Percentiles rank a stretch among this genome's conserved stretches.
Evolutionary conservation across 371 early-diverging fungal genomes (phyloP).

Genomic region (Mucor piriformis): DNA sequence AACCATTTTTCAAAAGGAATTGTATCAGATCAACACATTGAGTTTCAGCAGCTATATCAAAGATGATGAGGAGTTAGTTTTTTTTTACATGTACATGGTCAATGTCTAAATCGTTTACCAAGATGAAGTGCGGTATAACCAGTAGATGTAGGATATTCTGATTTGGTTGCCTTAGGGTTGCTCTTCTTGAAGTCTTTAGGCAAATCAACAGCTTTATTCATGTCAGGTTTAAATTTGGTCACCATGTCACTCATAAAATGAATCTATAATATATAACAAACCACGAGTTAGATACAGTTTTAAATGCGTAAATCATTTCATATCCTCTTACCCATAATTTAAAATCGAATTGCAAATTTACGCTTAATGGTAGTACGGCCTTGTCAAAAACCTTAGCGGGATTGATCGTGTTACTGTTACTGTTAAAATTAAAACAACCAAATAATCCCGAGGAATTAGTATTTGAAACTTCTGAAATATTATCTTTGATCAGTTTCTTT

Average conservation of each 20-base stretch:
- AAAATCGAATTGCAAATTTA: conserved; percentile 14
- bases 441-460: background rate
- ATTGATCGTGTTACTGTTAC: background rate
- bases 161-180: conserved; percentile 31
- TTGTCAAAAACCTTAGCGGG: background rate
- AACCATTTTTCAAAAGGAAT: conserved; percentile 36
- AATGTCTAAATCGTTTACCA: conserved; percentile 32
- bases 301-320: background rate
- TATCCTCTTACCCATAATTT: conserved; percentile 16
- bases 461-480: background rate
- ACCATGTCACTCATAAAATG: background rate
- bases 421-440: background rate
- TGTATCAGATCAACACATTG: conserved; percentile 32
- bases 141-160: conserved; percentile 41
- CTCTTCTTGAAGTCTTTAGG: conserved; percentile 41
- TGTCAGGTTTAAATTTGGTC: conserved; percentile 4
- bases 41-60: conserved; percentile 27
- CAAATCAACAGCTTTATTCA: conserved; percentile 26
- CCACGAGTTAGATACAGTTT: background rate
- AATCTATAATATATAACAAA: background rate
- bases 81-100: no score
- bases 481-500: conserved; percentile 14
- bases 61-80: background rate
- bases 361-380: background rate
- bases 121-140: conserved; percentile 53